Evolutionary conservation across 139 green algal genomes (phyloP).

Genomic region (Zygnema circumcarinatum): DNA sequence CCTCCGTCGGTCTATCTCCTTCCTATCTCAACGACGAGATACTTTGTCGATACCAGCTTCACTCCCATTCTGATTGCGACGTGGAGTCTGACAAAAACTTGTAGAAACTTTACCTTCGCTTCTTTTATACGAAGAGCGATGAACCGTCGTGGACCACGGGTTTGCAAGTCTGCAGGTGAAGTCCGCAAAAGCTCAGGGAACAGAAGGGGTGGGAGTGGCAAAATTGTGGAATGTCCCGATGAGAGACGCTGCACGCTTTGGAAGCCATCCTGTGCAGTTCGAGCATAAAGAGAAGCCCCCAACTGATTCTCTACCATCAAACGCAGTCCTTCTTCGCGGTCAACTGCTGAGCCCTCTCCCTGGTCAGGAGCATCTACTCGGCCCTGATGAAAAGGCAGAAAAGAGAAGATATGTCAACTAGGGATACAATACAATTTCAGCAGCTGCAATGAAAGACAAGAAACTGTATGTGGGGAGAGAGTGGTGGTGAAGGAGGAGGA

Average conservation of each 20-base stretch:
- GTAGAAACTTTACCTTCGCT: conserved; percentile 2
- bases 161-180: neutral
- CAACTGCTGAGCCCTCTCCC: conserved; percentile 21
- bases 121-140: conserved; percentile 36
- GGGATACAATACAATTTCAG: conserved; percentile 11
- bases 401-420: too few relatives aligned
- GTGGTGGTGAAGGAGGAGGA: neutral
- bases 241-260: neutral
- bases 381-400: neutral
- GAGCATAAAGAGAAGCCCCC: conserved; percentile 23
- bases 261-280: conserved; percentile 23
- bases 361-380: neutral
- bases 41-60: too few relatives aligned
- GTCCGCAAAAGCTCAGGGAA: neutral
- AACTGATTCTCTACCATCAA: conserved; percentile 41
- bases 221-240: neutral
- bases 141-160: conserved; percentile 12
- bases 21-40: too few relatives aligned
- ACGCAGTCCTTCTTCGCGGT: conserved; percentile 5
- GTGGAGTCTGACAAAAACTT: too few relatives aligned
- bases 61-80: too few relatives aligned
- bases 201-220: conserved; percentile 8
- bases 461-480: neutral
- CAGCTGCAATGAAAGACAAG: neutral
- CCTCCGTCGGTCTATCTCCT: too few relatives aligned